Evolutionary conservation across 1,284 basidiomycete species (phyloP), one percentile per base, ranked within the genome.

Genomic region (Ceratorhiza oryzae-sativae): DNA sequence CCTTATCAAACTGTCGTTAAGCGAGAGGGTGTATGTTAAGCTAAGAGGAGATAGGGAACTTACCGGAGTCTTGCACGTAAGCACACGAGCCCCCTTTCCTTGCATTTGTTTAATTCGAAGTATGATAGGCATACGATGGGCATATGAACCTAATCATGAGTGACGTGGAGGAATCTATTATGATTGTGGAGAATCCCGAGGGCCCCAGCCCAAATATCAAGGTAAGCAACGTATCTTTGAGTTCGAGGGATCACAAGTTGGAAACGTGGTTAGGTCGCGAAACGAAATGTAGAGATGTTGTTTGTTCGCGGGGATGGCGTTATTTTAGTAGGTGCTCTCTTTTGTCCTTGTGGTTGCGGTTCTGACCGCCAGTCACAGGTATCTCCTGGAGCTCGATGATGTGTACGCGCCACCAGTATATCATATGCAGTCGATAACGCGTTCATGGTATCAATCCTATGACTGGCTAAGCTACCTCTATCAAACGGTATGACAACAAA

Each of bases 131-230:
- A 20, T 99, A 99, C 80, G 97, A 99, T 82, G 96, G 96, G 27
- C 97, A 99, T 82, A 98, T 99, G 97, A 99, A 99, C 81, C 85
- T 99, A 77, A 98, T 99, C 74, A 85, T 99, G 75, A 97, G 93
- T 75, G 93, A 98, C 79, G 97, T 98, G 9, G 96, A 98, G 79
- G 97, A 99, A 82, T 94, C 92, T 3, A 94, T 97, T 77, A 93
- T 95, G 87, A 86, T 95, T 74, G 93, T 97, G 18, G 94, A 97
- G 76, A 83, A 72, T 46, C 51, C 72, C 9, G 74, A 80, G 12
- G 90, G 92, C 51, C 68, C 48, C 12, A 53, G 61, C 39, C 56
- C 68, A 3, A 61, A 71, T 39, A 60, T 71, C 45, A 71, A 71
- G 68, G 68, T 61, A 23, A 61, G 53, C 41, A 41, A 34, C 1